These are phyloP conservation scores for Xylaria curta DNA, from an alignment of 495 filamentous ascomycete species.

Conservation along the genomic window DNA sequence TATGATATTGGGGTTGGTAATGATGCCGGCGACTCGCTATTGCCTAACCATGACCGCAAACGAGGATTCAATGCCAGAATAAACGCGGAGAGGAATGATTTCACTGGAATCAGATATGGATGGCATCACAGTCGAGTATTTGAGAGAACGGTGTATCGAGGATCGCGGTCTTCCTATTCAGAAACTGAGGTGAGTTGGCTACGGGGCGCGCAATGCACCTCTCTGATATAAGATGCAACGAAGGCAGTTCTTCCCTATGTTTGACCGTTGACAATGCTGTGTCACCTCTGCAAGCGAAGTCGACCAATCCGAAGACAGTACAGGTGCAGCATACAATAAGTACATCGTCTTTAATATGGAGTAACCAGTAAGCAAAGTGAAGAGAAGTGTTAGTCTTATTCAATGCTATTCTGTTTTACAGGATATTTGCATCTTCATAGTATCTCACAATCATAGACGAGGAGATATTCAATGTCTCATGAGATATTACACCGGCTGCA, in stretches of 20 bases:
- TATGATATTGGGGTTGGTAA: not conserved
- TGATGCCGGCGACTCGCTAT: not conserved
- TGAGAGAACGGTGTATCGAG: not conserved
- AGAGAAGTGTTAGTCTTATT: not conserved
- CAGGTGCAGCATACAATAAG: not conserved
- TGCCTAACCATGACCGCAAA: not conserved
- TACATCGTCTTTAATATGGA: not conserved
- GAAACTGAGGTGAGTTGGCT: not conserved
- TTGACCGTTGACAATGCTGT: not conserved
- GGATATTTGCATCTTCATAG: not conserved
- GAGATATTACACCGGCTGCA: conserved; percentile 28
- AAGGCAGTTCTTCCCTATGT: not conserved
- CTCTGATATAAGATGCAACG: no score
- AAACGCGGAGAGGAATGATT: not conserved
- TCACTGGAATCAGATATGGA: not conserved
- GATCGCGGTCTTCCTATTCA: not conserved
- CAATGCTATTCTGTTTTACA: not conserved
- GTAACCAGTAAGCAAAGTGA: not conserved
- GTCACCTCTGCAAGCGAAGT: not conserved
- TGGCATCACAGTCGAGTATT: no score
- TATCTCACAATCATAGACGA: not conserved
- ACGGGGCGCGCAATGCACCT: no score
- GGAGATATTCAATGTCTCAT: not conserved
- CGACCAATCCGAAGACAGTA: not conserved
- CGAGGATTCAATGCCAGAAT: not conserved